phyloP scores from a whole-genome alignment of 352 stramenopile genomes.

The Phytopythium ostracodes region DNA sequence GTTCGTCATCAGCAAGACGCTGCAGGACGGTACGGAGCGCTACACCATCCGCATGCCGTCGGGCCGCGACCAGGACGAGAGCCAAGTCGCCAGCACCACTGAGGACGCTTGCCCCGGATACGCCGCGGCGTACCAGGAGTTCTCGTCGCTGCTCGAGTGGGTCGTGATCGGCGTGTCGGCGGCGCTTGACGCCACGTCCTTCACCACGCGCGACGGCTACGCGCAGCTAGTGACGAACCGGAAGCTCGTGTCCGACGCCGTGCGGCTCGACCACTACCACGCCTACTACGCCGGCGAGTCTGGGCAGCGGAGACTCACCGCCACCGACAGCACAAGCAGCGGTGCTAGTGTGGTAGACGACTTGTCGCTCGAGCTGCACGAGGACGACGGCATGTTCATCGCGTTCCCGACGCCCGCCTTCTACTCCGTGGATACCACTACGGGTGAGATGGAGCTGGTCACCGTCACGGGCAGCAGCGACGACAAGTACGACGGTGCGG shows the following conservation, averaged over 20 bases:
- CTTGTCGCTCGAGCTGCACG: slow-evolving; percentile 46
- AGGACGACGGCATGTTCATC: slow-evolving; percentile 61
- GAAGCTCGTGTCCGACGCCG: slow-evolving; percentile 45
- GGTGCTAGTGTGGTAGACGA: slow-evolving; percentile 14
- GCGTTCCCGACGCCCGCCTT: slow-evolving; percentile 46
- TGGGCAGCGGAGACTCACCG: slow-evolving; percentile 1
- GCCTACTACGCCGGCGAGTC: slow-evolving; percentile 32
- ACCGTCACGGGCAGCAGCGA: slow-evolving; percentile 14
- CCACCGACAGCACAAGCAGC: slow-evolving; percentile 3
- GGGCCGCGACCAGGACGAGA: slow-evolving; percentile 28
- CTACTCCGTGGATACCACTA: slow-evolving; percentile 39
- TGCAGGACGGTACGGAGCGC: slow-evolving; percentile 58
- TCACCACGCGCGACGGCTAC: slow-evolving; percentile 40
- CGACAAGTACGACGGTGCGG: slow-evolving; percentile 12
- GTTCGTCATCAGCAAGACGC: slow-evolving; percentile 53
- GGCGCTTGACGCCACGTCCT: slow-evolving; percentile 37
- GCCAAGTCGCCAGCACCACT: slow-evolving; percentile 16
- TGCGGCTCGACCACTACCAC: slow-evolving; percentile 64
- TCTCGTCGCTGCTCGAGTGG: slow-evolving; percentile 40
- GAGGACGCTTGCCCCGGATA: slow-evolving; percentile 39
- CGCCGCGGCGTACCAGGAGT: slow-evolving; percentile 27
- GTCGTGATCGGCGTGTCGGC: slow-evolving; percentile 40
- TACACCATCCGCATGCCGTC: slow-evolving; percentile 68
- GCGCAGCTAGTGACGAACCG: slow-evolving; percentile 28
- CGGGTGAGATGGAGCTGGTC: slow-evolving; percentile 14